These are phyloP conservation scores for Botrytis porri DNA, from an alignment of 2,329 filamentous ascomycete genomes.

Conservation along the genomic window DNA sequence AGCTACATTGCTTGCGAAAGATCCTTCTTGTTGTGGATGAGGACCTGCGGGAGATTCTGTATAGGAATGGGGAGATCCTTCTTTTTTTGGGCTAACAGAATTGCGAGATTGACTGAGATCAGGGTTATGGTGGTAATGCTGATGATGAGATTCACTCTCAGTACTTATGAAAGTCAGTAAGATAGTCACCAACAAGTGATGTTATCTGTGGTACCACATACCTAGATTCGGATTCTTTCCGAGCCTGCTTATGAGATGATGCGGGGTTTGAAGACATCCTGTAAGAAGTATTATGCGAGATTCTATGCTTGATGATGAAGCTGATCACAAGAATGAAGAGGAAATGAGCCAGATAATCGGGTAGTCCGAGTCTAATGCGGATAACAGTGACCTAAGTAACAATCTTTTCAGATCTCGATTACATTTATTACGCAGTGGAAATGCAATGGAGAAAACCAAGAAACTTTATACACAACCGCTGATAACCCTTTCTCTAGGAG, in stretches of 20 bases:
- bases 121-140: neutral
- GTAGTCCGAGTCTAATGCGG: neutral
- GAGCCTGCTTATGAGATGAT: conserved; percentile 1
- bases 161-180: conserved; percentile 10
- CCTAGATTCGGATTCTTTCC: neutral
- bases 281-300: neutral
- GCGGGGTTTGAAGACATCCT: neutral
- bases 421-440: too few species aligned
- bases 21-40: neutral
- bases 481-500: neutral
- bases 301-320: neutral
- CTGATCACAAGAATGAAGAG: neutral
- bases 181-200: neutral
- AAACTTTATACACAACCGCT: neutral
- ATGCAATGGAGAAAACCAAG: neutral
- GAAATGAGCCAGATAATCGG: neutral
- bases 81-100: neutral
- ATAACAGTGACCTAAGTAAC: neutral
- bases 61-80: neutral
- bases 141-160: neutral
- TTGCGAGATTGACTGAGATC: neutral
- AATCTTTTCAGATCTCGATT: neutral
- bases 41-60: neutral
- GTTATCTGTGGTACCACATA: neutral
- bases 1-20: neutral